Evolutionary conservation across 1,284 basidiomycete species (phyloP).

Genomic region (Cryptococcus depauperatus): DNA sequence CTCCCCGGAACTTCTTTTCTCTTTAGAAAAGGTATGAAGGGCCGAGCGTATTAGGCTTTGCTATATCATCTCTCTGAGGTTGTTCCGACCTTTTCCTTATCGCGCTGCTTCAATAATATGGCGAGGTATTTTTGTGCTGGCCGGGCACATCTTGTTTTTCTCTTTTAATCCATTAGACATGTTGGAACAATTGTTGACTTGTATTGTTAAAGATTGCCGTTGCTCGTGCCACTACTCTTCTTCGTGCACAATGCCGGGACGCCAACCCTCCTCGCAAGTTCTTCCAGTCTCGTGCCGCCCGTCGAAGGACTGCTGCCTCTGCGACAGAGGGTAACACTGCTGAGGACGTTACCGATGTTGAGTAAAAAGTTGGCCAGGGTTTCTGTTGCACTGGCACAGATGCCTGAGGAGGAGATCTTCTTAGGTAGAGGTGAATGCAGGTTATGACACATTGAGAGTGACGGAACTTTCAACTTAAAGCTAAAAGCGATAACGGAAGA

Average conservation of each 20-base stretch:
- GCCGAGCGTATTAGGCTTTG: constrained; percentile 39
- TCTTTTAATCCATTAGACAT: not conserved
- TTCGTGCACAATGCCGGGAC: constrained; percentile 62
- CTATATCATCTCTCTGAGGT: constrained; percentile 1
- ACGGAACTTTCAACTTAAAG: no score
- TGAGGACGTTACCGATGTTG: no score
- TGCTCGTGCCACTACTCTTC: constrained; percentile 68
- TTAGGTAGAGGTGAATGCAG: no score
- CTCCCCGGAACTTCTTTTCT: constrained; percentile 25
- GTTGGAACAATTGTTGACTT: not conserved
- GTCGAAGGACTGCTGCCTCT: constrained; percentile 67
- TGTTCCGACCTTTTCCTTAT: constrained; percentile 17
- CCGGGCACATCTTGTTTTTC: constrained; percentile 10
- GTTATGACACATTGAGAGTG: no score
- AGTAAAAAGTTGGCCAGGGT: no score
- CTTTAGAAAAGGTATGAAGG: constrained; percentile 25
- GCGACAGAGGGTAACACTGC: constrained; percentile 49
- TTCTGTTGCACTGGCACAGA: no score
- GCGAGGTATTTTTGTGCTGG: constrained; percentile 19
- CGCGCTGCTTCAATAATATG: constrained; percentile 14
- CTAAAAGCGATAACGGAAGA: no score
- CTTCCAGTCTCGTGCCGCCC: constrained; percentile 28
- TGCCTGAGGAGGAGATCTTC: no score
- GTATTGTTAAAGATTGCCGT: constrained; percentile 60
- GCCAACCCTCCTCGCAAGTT: constrained; percentile 53